Percentiles rank a stretch among this genome's conserved stretches.
phyloP scores from a whole-genome alignment of 257 asterid genomes.

The Cynanchum wilfordii region DNA sequence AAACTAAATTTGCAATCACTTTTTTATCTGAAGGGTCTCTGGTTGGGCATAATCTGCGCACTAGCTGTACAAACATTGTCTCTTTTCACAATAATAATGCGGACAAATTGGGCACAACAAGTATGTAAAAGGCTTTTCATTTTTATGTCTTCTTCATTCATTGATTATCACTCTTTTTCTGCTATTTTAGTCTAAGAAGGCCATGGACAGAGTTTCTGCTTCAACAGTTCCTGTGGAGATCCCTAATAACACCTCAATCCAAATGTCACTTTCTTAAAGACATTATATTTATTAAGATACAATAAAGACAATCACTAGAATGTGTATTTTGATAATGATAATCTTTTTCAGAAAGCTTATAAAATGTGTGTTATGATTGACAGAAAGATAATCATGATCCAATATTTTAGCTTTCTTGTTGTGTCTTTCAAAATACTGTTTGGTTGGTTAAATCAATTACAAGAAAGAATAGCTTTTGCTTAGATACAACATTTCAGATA shows the following conservation, averaged over 20 bases:
- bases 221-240: slow-evolving; percentile 45
- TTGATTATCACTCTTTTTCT: background rate
- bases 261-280: no score
- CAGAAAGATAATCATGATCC: background rate
- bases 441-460: background rate
- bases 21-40: slow-evolving; percentile 51
- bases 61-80: slow-evolving; percentile 53
- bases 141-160: background rate
- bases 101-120: slow-evolving; percentile 61
- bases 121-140: slow-evolving; percentile 27
- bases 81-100: slow-evolving; percentile 32
- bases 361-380: no score
- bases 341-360: no score
- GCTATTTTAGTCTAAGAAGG: slow-evolving; percentile 48
- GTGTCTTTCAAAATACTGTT: background rate
- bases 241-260: background rate
- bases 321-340: no score
- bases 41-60: slow-evolving; percentile 65
- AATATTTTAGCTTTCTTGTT: background rate
- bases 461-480: background rate
- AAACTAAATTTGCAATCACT: background rate
- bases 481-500: background rate
- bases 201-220: slow-evolving; percentile 46
- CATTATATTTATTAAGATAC: no score
- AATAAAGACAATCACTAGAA: no score